Percentiles rank a stretch among this genome's conserved stretches.
These are phyloP conservation scores for Cyclotella kingstonii DNA, from an alignment of 108 stramenopile species.

Conservation along the genomic window DNA sequence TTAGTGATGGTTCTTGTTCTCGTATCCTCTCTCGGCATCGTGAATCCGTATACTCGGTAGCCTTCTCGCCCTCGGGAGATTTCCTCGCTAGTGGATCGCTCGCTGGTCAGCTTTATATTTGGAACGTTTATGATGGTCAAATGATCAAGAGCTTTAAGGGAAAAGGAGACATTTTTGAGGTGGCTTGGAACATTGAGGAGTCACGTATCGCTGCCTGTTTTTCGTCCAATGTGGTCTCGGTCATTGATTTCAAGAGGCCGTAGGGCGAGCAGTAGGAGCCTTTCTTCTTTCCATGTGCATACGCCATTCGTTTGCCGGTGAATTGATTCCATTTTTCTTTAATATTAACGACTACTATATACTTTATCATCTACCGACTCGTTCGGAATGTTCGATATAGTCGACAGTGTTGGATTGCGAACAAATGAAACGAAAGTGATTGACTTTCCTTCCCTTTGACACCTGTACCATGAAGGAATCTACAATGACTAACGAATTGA, in stretches of 20 bases:
- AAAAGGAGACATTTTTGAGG: constrained; percentile 90
- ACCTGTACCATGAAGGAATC: no score
- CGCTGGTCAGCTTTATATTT: constrained; percentile 90
- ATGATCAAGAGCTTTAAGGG: constrained; percentile 87
- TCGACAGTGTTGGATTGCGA: no score
- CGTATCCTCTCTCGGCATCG: constrained; percentile 81
- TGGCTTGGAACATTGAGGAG: constrained; percentile 92
- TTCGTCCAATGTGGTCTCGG: constrained; percentile 83
- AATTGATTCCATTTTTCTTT: no score
- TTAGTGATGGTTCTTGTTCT: constrained; percentile 76
- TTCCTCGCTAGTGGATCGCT: constrained; percentile 84
- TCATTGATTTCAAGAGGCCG: constrained; percentile 78
- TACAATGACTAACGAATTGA: no score
- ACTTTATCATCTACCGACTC: no score
- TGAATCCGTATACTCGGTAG: constrained; percentile 87
- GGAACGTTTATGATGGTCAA: constrained; percentile 76
- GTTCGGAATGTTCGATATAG: no score
- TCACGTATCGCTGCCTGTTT: constrained; percentile 88
- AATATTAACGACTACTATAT: no score
- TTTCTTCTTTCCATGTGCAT: no score
- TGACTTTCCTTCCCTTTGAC: no score
- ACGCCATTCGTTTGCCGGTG: no score
- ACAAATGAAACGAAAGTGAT: no score
- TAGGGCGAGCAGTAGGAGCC: constrained; percentile 8
- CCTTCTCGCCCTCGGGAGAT: constrained; percentile 86